These are phyloP conservation scores for Citrus inodora DNA, from an alignment of 345 rosid genomes.

Conservation along the genomic window DNA sequence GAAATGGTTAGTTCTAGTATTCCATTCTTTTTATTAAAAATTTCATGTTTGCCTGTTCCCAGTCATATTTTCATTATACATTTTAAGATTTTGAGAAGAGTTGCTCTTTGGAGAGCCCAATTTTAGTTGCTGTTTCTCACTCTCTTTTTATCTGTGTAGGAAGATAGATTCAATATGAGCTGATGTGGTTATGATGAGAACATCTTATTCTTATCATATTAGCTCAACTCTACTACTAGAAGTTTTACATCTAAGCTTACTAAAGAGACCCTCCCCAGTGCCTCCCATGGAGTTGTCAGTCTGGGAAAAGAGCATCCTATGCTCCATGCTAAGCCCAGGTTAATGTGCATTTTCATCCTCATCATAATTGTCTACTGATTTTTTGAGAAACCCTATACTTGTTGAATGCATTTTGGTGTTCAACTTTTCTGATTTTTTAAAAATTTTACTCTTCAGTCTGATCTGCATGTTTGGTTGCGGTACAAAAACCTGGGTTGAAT, in stretches of 20 bases:
- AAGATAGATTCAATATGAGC: background rate
- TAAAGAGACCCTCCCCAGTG: background rate
- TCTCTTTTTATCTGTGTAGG: background rate
- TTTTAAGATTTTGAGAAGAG: too few species aligned
- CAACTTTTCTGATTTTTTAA: background rate
- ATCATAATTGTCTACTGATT: background rate
- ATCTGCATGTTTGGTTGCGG: too few species aligned
- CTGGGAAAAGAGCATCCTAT: background rate
- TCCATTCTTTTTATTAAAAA: background rate
- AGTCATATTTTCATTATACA: background rate
- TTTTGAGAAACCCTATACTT: background rate
- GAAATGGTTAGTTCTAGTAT: background rate
- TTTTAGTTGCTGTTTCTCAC: background rate
- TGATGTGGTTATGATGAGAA: background rate
- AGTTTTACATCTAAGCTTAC: background rate
- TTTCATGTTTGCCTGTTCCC: background rate
- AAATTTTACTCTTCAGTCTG: too few species aligned
- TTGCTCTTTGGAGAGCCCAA: too few species aligned
- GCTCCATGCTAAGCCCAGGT: background rate
- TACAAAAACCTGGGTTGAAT: too few species aligned
- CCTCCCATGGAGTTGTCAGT: background rate
- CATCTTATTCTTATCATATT: background rate
- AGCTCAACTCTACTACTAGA: background rate
- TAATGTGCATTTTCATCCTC: background rate
- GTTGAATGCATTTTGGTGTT: background rate